phyloP scores from a whole-genome alignment of 2,329 filamentous ascomycete genomes.

The Cytospora schulzeri region DNA sequence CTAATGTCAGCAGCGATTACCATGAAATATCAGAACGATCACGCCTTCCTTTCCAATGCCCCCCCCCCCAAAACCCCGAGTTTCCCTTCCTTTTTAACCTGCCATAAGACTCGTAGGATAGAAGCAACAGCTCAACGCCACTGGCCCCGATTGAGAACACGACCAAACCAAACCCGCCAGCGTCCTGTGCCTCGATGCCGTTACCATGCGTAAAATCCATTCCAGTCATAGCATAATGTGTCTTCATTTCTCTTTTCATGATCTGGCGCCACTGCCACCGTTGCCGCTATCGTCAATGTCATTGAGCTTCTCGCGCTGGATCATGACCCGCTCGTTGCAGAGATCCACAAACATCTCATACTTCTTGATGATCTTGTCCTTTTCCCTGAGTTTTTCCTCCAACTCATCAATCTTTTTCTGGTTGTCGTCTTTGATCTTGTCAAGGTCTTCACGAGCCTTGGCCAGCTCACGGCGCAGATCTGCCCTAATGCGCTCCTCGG shows the following conservation, averaged over 20 bases:
- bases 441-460: conserved; percentile 58
- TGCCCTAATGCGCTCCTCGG: conserved; percentile 65
- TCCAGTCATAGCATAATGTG: conserved; percentile 8
- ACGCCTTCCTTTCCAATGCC: conserved; percentile 11
- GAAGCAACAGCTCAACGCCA: conserved; percentile 14
- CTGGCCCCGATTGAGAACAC: conserved; percentile 10
- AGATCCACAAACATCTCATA: conserved; percentile 73
- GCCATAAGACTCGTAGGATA: conserved; percentile 4
- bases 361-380: conserved; percentile 62
- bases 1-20: background rate
- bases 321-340: conserved; percentile 67
- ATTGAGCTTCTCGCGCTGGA: conserved; percentile 58
- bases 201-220: conserved; percentile 22
- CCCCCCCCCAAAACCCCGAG: too few relatives aligned
- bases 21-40: background rate
- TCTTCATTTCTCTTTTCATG: background rate
- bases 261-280: conserved; percentile 15
- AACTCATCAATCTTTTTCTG: conserved; percentile 61
- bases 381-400: conserved; percentile 62
- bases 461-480: conserved; percentile 63
- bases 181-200: conserved; percentile 17
- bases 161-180: conserved; percentile 11
- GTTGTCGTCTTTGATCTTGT: conserved; percentile 57
- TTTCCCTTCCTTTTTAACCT: background rate
- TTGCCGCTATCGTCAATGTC: conserved; percentile 32